A percentile compares a stretch with the other conserved stretches of the same genome.
phyloP scores from a whole-genome alignment of 257 asterid genomes.

The Ehretia macrophylla region DNA sequence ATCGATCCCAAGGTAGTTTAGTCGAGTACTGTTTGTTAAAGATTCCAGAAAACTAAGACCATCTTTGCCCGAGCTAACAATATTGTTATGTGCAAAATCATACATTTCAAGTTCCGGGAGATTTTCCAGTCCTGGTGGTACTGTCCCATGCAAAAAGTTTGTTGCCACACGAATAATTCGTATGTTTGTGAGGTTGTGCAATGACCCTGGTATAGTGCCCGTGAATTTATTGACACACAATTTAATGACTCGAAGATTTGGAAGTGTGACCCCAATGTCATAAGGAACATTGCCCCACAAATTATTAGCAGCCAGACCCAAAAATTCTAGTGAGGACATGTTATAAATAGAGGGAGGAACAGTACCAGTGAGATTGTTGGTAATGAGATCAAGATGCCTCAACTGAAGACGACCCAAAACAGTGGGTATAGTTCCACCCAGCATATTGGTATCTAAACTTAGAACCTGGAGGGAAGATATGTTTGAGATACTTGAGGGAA shows the following conservation, averaged over 20 bases:
- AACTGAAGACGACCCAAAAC: too few relatives aligned
- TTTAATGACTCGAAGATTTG: conserved; percentile 14
- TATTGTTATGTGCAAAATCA: conserved; percentile 42
- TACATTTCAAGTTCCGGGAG: conserved; percentile 43
- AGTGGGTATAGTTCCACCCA: too few relatives aligned
- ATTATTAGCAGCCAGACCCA: conserved; percentile 15
- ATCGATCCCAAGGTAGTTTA: too few relatives aligned
- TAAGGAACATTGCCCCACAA: conserved; percentile 18
- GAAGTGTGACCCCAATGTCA: conserved; percentile 21
- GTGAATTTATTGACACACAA: conserved; percentile 50
- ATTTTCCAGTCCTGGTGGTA: conserved; percentile 63
- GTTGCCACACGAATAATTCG: conserved; percentile 40
- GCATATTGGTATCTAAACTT: too few relatives aligned
- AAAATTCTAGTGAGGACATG: conserved; percentile 9
- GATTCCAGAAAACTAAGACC: conserved; percentile 45
- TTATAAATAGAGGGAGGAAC: conserved; percentile 17
- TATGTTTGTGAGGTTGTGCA: conserved; percentile 60
- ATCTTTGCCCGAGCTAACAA: conserved; percentile 30
- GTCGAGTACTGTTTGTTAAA: conserved; percentile 29
- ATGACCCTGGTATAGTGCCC: conserved; percentile 51
- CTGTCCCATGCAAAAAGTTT: conserved; percentile 46
- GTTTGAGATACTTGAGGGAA: too few relatives aligned
- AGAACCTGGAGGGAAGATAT: too few relatives aligned
- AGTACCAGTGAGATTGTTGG: too few relatives aligned
- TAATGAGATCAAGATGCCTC: too few relatives aligned